Evolutionary conservation across 768 basidiomycete species (phyloP).

Genomic region (Termitomyces sp.): DNA sequence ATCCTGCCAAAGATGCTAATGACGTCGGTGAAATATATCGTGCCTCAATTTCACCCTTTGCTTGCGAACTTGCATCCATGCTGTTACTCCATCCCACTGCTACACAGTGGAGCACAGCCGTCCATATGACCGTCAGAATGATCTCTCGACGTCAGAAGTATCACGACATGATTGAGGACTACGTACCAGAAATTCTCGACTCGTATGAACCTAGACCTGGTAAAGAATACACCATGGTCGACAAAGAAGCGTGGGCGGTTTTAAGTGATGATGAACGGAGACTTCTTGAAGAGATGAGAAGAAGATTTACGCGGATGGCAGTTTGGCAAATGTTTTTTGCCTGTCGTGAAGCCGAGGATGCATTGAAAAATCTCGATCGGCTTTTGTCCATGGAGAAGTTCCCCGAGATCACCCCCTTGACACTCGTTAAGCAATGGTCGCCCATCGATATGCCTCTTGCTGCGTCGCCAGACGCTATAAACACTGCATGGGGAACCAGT

Average conservation of each 20-base stretch:
- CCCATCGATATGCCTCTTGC: not conserved
- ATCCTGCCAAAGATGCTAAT: too few relatives aligned
- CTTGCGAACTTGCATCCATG: slow-evolving; percentile 2
- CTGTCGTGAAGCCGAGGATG: slow-evolving; percentile 1
- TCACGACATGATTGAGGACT: not conserved
- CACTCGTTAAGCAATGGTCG: not conserved
- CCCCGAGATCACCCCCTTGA: not conserved
- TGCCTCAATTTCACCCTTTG: not conserved
- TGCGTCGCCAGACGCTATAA: too few relatives aligned
- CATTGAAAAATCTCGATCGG: not conserved
- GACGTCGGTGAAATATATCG: not conserved
- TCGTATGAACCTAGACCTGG: not conserved
- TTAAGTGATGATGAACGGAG: not conserved
- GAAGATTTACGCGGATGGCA: not conserved
- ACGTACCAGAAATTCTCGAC: not conserved
- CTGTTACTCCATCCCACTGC: slow-evolving; percentile 1
- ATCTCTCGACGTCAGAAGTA: not conserved
- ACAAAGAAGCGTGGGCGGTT: too few relatives aligned
- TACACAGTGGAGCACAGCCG: not conserved
- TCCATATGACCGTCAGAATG: not conserved
- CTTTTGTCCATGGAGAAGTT: not conserved
- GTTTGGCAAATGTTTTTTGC: slow-evolving; percentile 7
- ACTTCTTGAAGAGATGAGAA: not conserved
- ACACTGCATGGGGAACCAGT: too few relatives aligned
- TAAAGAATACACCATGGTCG: too few relatives aligned